Base-by-base conservation (phyloP, 768 basidiomycete species). In the Xerocomellus amylosporus region DNA sequence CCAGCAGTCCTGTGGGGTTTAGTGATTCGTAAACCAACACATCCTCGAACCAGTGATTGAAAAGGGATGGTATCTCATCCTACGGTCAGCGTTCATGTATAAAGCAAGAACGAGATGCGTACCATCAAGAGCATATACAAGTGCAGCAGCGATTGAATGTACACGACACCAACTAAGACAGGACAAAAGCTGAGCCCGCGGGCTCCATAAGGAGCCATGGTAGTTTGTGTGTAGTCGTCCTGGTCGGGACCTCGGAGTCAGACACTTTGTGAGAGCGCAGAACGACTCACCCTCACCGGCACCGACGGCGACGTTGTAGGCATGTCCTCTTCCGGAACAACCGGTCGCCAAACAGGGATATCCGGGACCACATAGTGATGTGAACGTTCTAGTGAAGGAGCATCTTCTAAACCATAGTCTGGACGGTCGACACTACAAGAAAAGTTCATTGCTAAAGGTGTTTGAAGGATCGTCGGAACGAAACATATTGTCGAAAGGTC, bases 71-170 rank as follows among this genome's bases (percentile, higher is more conserved):
- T 42, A 64, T 65, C 63, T 64, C 9, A 36, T 50, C 40, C 14
- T 26, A n/a, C 8, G 9, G 22, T 65, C 36, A 62, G 46, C 24
- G 7, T 34, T 14, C 28, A 2, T 33, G 24, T 34, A 14, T 14
- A 5, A 19, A 15, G 28, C 2, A 19, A 44, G 20, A 17, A 6
- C 2, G 4, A 36, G 3, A 19, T 14, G 26, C 64, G 19, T 44
- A 64, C 63, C 63, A 65, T 65, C 54, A 65, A 49, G 28, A 64
- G 13, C 52, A 65, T 65, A 30, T 64, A 65, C n/a, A 59, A 19
- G 49, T 64, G 49, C 10, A 65, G 12, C 6, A 64, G 12, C 1
- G 64, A 64, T 13, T 50, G 53, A 31, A 54, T 22, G 38, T 65
- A 64, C 17, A 30, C 8, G 41, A 65, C 7, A 17, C 51, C 46